Evolutionary conservation across 805 yeast genomes (phyloP).

Genomic region (Lachancea lanzarotensis): DNA sequence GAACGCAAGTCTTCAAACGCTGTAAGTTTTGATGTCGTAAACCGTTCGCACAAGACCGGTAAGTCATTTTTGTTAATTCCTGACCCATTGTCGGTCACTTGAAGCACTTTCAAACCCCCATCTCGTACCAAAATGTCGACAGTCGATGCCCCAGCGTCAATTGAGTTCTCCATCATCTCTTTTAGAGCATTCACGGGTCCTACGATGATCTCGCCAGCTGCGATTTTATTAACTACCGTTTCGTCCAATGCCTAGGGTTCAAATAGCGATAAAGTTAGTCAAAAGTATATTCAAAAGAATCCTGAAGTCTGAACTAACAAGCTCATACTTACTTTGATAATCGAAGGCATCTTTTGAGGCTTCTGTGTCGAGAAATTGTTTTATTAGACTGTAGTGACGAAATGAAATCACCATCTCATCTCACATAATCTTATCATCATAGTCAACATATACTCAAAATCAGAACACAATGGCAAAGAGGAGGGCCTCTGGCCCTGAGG

Average conservation of each 20-base stretch:
- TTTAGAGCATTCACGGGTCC: constrained; percentile 93
- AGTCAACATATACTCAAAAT: neutral
- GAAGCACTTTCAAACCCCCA: constrained; percentile 83
- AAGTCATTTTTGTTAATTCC: constrained; percentile 76
- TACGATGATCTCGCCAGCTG: constrained; percentile 94
- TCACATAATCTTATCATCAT: neutral
- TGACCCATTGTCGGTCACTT: constrained; percentile 81
- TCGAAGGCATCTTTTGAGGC: neutral
- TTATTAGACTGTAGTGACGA: neutral
- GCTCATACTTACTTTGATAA: constrained; percentile 1
- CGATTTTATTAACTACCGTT: constrained; percentile 79
- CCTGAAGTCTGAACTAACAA: neutral
- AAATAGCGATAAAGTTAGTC: neutral
- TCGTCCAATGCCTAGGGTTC: constrained; percentile 43
- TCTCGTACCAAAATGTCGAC: constrained; percentile 82
- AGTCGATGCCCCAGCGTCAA: constrained; percentile 73
- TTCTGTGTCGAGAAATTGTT: neutral
- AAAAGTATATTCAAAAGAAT: neutral
- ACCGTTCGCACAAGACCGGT: constrained; percentile 76
- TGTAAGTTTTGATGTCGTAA: constrained; percentile 80
- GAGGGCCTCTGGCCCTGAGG: neutral
- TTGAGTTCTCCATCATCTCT: constrained; percentile 85
- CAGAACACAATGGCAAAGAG: neutral
- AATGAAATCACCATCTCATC: neutral
- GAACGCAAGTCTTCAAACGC: constrained; percentile 67